These are phyloP conservation scores for Cyberlindnera xylosilytica DNA, from an alignment of 805 yeast species.

Conservation along the genomic window DNA sequence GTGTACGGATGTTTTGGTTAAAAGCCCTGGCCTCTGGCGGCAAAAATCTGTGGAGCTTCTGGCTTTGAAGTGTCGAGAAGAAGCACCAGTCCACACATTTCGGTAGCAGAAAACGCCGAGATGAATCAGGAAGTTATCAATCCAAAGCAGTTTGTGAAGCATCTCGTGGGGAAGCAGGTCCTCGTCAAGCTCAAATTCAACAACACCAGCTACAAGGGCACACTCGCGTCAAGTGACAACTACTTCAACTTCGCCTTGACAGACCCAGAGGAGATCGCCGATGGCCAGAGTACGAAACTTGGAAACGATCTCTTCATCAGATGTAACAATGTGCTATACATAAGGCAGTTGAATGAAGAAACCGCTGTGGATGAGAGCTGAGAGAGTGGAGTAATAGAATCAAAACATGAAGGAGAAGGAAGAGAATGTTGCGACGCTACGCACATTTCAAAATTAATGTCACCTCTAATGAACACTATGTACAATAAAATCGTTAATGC, in stretches of 20 bases:
- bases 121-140: conserved; percentile 55
- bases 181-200: conserved; percentile 87
- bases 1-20: no score
- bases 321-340: conserved; percentile 81
- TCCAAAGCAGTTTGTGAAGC: conserved; percentile 87
- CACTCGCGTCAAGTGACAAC: conserved; percentile 74
- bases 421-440: no score
- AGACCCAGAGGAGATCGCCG: conserved; percentile 51
- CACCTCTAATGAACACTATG: background rate
- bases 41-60: no score
- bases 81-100: no score
- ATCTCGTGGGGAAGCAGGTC: conserved; percentile 67
- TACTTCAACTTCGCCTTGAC: conserved; percentile 87
- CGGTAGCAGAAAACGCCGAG: no score
- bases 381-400: no score
- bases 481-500: background rate
- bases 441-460: background rate
- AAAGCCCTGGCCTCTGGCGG: no score
- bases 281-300: conserved; percentile 45
- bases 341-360: conserved; percentile 21
- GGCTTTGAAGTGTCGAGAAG: no score
- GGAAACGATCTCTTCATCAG: conserved; percentile 82
- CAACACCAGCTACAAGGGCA: conserved; percentile 82
- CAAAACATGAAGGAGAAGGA: no score
- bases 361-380: background rate